phyloP scores from a whole-genome alignment of 176 grass and related monocot species.

The Ananas comosus region DNA sequence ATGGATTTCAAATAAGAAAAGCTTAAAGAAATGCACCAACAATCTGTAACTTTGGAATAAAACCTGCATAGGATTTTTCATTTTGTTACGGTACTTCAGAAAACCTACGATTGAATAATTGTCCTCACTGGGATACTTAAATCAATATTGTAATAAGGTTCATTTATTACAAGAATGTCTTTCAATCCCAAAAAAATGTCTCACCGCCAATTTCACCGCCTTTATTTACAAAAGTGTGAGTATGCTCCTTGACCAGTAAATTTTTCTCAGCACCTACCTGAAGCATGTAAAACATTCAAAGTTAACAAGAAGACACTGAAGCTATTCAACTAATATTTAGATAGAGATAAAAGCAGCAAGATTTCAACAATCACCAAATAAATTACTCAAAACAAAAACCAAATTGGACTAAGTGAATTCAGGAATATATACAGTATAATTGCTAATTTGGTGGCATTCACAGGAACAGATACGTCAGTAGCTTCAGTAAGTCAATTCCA shows the following conservation, averaged over 20 bases:
- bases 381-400: too few species aligned
- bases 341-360: neutral
- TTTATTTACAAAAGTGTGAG: slow-evolving; percentile 97
- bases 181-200: slow-evolving; percentile 9
- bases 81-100: neutral
- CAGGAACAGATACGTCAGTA: too few species aligned
- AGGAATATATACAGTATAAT: too few species aligned
- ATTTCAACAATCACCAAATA: neutral
- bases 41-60: neutral
- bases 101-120: neutral
- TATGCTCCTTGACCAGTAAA: slow-evolving; percentile 91
- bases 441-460: too few species aligned
- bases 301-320: neutral
- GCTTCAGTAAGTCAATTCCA: too few species aligned
- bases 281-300: slow-evolving; percentile 7
- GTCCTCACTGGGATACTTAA: neutral
- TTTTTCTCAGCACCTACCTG: slow-evolving; percentile 91
- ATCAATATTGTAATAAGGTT: slow-evolving; percentile 4
- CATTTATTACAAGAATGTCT: neutral
- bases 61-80: neutral
- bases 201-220: slow-evolving; percentile 78
- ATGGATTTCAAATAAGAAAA: slow-evolving; percentile 15
- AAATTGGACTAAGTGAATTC: too few species aligned
- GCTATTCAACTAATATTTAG: too few species aligned
- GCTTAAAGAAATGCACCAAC: neutral